A percentile compares a stretch with the other conserved stretches of the same genome.
These are phyloP conservation scores for Aspergillus chevalieri DNA, from an alignment of 2,329 filamentous ascomycete genomes.

Conservation along the genomic window DNA sequence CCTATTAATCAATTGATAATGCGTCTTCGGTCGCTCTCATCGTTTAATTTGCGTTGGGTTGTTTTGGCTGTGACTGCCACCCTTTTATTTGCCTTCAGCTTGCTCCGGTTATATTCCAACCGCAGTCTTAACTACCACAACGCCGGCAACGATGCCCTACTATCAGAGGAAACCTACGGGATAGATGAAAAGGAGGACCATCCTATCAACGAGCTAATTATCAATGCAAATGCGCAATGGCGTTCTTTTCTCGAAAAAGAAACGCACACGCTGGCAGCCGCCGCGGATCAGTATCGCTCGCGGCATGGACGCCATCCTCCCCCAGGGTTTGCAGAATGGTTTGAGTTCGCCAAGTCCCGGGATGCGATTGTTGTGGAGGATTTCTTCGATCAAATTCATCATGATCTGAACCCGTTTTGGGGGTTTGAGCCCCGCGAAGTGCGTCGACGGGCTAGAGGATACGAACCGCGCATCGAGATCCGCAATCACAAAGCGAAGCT, in stretches of 20 bases:
- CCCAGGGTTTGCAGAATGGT: constrained; percentile 43
- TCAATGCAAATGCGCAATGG: constrained; percentile 11
- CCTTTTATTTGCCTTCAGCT: neutral
- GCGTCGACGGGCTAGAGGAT: constrained; percentile 13
- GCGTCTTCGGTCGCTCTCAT: no score
- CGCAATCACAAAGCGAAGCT: constrained; percentile 33
- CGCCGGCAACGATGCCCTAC: neutral
- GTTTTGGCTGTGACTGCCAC: neutral
- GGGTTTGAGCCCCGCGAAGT: constrained; percentile 37
- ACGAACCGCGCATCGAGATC: constrained; percentile 33
- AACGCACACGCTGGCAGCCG: constrained; percentile 29
- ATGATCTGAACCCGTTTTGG: constrained; percentile 47
- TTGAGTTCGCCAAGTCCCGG: constrained; percentile 37
- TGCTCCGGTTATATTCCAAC: neutral
- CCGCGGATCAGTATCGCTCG: constrained; percentile 38
- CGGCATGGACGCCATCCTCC: constrained; percentile 32
- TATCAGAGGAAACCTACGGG: neutral
- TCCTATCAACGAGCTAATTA: constrained; percentile 15
- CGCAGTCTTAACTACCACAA: neutral
- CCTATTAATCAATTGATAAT: no score
- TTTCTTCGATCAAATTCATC: constrained; percentile 44
- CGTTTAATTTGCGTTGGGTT: neutral
- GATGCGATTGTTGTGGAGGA: constrained; percentile 44
- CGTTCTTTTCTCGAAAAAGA: constrained; percentile 19
- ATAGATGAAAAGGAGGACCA: neutral